Evolutionary conservation across 352 stramenopile genomes (phyloP), one percentile per base, ranked within the genome.

Genomic region (Elongisporangium anandrum): DNA sequence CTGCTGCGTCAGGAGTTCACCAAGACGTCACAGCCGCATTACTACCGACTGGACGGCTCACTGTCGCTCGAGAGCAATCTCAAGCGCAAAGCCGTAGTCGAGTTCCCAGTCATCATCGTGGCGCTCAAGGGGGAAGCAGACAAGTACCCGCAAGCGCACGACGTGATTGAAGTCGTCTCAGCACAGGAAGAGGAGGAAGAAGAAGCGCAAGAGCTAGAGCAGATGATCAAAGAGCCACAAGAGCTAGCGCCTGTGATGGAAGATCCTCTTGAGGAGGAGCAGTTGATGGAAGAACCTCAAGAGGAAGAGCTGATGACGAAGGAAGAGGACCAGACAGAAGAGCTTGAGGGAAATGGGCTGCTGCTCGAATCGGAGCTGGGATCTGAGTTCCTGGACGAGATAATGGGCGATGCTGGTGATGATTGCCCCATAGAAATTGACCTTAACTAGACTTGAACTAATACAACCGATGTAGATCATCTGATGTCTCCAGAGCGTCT

Each of bases 1-100:
- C 59, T 95, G 61, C 63, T 93, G 6, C 76, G 82, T 50, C 92
- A 90, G 66, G 83, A 95, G 66, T 95, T 95, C 50, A 83, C 78
- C 1, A 66, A 73, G 1, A 76, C 82, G 26, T 84, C 79, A 1
- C 64, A 86, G 50, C 74, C 80, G 15, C 78, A 90, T 60, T 95
- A 83, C 69, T 92, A 92, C 61, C 70, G 72, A 16, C 59, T 95
- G 26, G 74, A 92, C 54, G 76, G 81, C 38, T 75, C 68, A n/a
- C 59, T 69, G 34, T 79, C 72, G 8, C 63, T 95, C 15, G 83
- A 81, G 63, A 87, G 77, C 57, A 91, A 88, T 50, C 45, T 95
- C 26, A 87, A 88, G 56, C 83, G 81, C 34, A 92, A 93, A 58
- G 75, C 77, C 3, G 59, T 95, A 9, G 79, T 95, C 7, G 86